A percentile compares a stretch with the other conserved stretches of the same genome.
phyloP scores from a whole-genome alignment of 2,329 filamentous ascomycete species.

The Aciculosporium take region DNA sequence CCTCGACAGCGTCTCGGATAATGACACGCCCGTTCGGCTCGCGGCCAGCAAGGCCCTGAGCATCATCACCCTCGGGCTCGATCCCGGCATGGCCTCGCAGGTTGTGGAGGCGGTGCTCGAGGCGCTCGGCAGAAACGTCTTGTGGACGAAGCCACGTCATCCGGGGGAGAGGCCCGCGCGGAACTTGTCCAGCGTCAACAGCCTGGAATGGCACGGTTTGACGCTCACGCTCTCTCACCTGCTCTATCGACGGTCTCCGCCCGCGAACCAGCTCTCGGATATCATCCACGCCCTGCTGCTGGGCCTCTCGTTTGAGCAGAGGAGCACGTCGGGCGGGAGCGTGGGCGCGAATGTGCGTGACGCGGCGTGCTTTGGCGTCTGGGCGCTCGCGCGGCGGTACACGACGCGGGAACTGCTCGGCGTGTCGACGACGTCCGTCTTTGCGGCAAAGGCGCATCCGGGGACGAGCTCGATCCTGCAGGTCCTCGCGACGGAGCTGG shows the following conservation, averaged over 20 bases:
- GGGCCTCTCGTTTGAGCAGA: slow-evolving; percentile 78
- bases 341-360: slow-evolving; percentile 85
- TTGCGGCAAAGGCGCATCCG: slow-evolving; percentile 24
- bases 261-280: slow-evolving; percentile 51
- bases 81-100: slow-evolving; percentile 67
- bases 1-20: slow-evolving; percentile 65
- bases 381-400: slow-evolving; percentile 81
- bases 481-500: slow-evolving; percentile 64
- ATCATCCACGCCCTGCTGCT: slow-evolving; percentile 66
- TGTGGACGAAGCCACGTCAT: slow-evolving; percentile 32
- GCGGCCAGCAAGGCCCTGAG: slow-evolving; percentile 88
- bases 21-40: slow-evolving; percentile 80
- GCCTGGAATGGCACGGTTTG: slow-evolving; percentile 81
- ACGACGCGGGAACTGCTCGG: slow-evolving; percentile 60
- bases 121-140: slow-evolving; percentile 44
- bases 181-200: slow-evolving; percentile 62
- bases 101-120: slow-evolving; percentile 78
- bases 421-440: slow-evolving; percentile 36
- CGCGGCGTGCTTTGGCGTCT: slow-evolving; percentile 90
- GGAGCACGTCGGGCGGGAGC: slow-evolving; percentile 70
- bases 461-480: slow-evolving; percentile 46
- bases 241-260: slow-evolving; percentile 71
- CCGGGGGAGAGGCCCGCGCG: slow-evolving; percentile 23
- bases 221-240: slow-evolving; percentile 78
- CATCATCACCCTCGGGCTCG: slow-evolving; percentile 67